Percentiles rank a stretch among this genome's conserved stretches.
These are phyloP conservation scores for Aspergillus aculeatinus DNA, from an alignment of 2,329 filamentous ascomycete genomes.

Conservation along the genomic window DNA sequence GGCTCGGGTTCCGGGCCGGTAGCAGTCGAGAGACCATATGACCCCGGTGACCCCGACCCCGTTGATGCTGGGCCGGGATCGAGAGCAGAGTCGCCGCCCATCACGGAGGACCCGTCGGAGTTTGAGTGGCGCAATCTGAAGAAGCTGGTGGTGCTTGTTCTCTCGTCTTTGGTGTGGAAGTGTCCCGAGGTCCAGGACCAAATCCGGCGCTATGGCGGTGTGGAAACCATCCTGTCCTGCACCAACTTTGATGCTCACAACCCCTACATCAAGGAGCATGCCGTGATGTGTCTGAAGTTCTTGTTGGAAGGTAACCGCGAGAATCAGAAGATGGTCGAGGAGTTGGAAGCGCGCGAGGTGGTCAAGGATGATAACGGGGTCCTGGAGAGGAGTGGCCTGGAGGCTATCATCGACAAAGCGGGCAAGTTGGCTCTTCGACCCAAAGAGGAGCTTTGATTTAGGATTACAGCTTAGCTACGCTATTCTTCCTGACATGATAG, in stretches of 20 bases:
- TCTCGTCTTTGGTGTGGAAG: conserved; percentile 86
- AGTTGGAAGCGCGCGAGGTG: conserved; percentile 47
- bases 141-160: conserved; percentile 85
- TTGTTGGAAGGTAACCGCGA: conserved; percentile 53
- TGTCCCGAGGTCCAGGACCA: conserved; percentile 82
- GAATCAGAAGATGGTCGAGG: conserved; percentile 55
- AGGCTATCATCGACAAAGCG: conserved; percentile 44
- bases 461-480: no score
- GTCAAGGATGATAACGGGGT: conserved; percentile 42
- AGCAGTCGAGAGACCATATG: conserved; percentile 66
- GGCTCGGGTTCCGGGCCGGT: conserved; percentile 40
- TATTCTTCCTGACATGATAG: no score
- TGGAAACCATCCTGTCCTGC: conserved; percentile 84
- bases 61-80: conserved; percentile 45
- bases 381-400: conserved; percentile 43
- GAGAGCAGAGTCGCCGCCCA: conserved; percentile 47
- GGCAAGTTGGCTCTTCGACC: conserved; percentile 44
- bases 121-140: conserved; percentile 83
- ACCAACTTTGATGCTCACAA: conserved; percentile 91
- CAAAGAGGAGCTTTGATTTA: conserved; percentile 25
- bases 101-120: conserved; percentile 62
- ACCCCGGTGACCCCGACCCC: conserved; percentile 44
- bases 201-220: conserved; percentile 78
- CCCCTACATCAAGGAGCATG: conserved; percentile 88
- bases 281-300: conserved; percentile 83